Base-by-base conservation (phyloP, 2,329 filamentous ascomycete species). In the Paracorniculantispora psalliotae region DNA sequence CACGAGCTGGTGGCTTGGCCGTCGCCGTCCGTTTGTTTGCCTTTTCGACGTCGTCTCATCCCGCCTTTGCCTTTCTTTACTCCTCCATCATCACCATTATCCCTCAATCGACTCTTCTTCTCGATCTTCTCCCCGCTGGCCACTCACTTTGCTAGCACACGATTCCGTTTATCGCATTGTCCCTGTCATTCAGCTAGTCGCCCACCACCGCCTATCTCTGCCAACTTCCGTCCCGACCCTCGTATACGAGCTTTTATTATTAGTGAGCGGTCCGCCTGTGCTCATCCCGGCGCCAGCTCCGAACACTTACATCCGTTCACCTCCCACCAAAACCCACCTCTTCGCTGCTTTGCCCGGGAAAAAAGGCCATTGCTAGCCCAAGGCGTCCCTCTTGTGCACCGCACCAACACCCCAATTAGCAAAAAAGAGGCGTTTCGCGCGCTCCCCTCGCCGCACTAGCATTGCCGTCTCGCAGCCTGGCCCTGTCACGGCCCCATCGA, bases 401-500 rank as follows among this genome's bases (percentile, higher is more conserved):
- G 43, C 43, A 39, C 33, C 33, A 37, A 23, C 33, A 30, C 21
- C 35, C 33, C 44, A 17, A 49, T 30, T 19, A n/a, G 28, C n/a
- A 19, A 30, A 30, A 56, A 48, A 56, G 21, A 56, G 43, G 23
- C 53, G 21, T 56, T 17, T 48, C 21, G 28, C 25, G 28, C 19
- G n/a, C 15, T 39, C 28, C 28, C 39, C 51, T 46, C 23, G 26
- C 39, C n/a, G 33, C 48, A 51, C 48, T 33, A 48, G 19, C 30
- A 39, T 53, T 53, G 17, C 51, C 25, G 39, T n/a, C 35, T 48
- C 46, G 10, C 46, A 49, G 44, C 30, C 50, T 33, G 39, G 44
- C 55, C 55, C 46, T 57, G 37, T 46, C 26, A 50, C 46, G 25
- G 55, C 35, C 46, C 55, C 55, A 50, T 57, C 46, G 21, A 48